Conservation (phyloP, 2,329 filamentous ascomycete genomes). For the Colletotrichum sidae region DNA sequence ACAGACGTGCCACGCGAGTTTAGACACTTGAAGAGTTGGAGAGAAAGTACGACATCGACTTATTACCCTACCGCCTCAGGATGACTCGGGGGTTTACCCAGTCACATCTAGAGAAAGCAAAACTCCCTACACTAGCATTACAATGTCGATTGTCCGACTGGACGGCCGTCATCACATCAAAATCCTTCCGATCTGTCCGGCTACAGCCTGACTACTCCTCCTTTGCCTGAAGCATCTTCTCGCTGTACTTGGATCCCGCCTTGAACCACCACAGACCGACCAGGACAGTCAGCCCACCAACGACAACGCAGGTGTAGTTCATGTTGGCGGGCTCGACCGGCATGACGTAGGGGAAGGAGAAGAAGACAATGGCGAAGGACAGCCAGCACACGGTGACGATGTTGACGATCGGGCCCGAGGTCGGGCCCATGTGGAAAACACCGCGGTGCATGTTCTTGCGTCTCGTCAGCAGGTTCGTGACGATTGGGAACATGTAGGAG, state of each 20-base stretch:
- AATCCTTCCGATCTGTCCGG: not conserved
- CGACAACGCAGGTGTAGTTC: constrained; percentile 62
- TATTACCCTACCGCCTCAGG: too few species aligned
- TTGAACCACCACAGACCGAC: constrained; percentile 57
- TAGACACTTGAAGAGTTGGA: too few species aligned
- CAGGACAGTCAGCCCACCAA: constrained; percentile 51
- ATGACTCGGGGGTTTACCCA: too few species aligned
- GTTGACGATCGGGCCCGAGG: constrained; percentile 50
- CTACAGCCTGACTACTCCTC: constrained; percentile 39
- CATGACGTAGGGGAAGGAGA: constrained; percentile 56
- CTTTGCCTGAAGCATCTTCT: constrained; percentile 50
- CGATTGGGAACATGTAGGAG: constrained; percentile 58
- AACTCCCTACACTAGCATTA: too few species aligned
- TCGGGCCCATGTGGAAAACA: constrained; percentile 50
- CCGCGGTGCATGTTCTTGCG: constrained; percentile 54
- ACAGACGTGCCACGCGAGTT: too few species aligned
- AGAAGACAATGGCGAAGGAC: constrained; percentile 55
- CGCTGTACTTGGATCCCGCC: constrained; percentile 51
- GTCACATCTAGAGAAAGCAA: too few species aligned
- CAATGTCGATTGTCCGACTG: too few species aligned
- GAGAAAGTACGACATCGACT: too few species aligned
- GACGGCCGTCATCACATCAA: too few species aligned
- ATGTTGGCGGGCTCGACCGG: constrained; percentile 54
- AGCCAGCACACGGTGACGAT: constrained; percentile 51
- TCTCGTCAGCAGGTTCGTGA: constrained; percentile 55